Percentiles rank a stretch among this genome's conserved stretches.
These are phyloP conservation scores for Ganoderma sp. DNA, from an alignment of 1,284 basidiomycete genomes.

Conservation along the genomic window DNA sequence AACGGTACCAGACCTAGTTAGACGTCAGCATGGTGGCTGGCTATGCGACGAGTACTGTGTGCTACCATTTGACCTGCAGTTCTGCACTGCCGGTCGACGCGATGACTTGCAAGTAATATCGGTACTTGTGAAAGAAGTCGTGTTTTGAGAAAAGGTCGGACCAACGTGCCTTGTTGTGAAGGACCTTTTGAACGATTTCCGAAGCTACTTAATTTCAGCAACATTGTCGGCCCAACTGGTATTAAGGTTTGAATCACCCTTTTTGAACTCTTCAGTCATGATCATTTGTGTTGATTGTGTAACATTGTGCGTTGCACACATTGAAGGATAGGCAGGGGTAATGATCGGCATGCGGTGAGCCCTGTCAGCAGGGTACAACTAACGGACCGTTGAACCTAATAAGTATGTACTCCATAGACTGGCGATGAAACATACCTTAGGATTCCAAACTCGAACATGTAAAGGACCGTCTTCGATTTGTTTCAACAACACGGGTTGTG, in stretches of 20 bases:
- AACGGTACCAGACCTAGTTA: constrained; percentile 61
- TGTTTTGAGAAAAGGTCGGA: constrained; percentile 91
- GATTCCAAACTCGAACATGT: constrained; percentile 97
- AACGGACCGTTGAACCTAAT: not conserved
- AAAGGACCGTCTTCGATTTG: constrained; percentile 96
- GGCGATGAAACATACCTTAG: constrained; percentile 62
- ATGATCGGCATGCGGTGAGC: constrained; percentile 99
- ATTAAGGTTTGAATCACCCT: constrained; percentile 57
- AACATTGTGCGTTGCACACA: constrained; percentile 99
- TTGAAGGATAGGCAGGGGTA: constrained; percentile 99
- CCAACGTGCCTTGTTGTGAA: constrained; percentile 87
- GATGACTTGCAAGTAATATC: constrained; percentile 98
- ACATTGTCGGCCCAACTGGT: not conserved
- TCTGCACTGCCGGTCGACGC: constrained; percentile 87
- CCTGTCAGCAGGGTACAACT: constrained; percentile 93
- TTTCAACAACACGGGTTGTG: constrained; percentile 94
- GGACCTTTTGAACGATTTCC: constrained; percentile 92
- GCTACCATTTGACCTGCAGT: constrained; percentile 92
- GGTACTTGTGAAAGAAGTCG: constrained; percentile 97
- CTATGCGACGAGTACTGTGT: constrained; percentile 33
- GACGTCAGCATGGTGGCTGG: not conserved
- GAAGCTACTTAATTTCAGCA: constrained; percentile 59
- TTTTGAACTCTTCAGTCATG: constrained; percentile 95
- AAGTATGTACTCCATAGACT: not conserved
- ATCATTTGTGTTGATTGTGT: constrained; percentile 95